Evolutionary conservation across 2,329 filamentous ascomycete species (phyloP).

Genomic region (Claviceps lovelessii): DNA sequence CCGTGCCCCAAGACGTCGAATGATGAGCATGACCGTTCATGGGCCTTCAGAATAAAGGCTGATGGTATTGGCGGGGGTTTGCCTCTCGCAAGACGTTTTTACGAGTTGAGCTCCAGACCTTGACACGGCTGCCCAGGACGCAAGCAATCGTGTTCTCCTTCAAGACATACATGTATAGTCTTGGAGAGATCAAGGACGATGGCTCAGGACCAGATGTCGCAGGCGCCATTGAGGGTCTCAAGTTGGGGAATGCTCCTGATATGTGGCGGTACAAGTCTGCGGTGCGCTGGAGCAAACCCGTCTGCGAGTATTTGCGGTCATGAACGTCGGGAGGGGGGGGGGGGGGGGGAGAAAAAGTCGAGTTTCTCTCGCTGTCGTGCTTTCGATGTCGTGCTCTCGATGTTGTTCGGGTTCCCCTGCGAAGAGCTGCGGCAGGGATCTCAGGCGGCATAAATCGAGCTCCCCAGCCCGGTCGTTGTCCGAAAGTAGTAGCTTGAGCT

Average conservation of each 20-base stretch:
- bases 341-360: neutral
- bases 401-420: neutral
- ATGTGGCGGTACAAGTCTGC: conserved; percentile 41
- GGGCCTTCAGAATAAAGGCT: no score
- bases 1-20: neutral
- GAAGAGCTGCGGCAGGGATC: neutral
- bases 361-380: neutral
- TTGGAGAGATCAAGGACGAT: conserved; percentile 34
- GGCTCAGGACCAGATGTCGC: conserved; percentile 32
- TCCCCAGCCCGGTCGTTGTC: neutral
- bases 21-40: no score
- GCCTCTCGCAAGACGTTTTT: conserved; percentile 21
- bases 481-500: neutral
- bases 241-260: conserved; percentile 34
- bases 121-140: conserved; percentile 34
- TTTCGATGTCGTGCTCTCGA: neutral
- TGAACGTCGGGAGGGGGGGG: neutral
- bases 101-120: conserved; percentile 36
- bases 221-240: conserved; percentile 38
- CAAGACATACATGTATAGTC: conserved; percentile 39
- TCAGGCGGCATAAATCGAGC: neutral
- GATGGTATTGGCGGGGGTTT: neutral
- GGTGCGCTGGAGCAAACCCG: conserved; percentile 31
- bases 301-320: conserved; percentile 31
- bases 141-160: conserved; percentile 37